Evolutionary conservation across 805 yeast genomes (phyloP).

Genomic region (Barnettozyma siamensis): DNA sequence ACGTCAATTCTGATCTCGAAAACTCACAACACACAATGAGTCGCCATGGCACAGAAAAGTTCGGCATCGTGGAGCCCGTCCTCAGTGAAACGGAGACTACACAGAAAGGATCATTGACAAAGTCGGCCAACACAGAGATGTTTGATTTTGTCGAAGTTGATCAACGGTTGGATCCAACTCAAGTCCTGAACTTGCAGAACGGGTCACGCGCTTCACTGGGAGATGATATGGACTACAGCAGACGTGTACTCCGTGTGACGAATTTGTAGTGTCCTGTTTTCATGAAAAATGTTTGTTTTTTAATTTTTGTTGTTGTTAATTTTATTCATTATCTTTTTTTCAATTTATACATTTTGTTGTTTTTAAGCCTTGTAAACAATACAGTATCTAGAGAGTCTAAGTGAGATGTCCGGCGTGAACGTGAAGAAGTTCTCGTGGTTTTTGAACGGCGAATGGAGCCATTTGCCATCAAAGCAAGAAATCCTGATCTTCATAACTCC

Average conservation of each 20-base stretch:
- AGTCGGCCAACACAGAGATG: not conserved
- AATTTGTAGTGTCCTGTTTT: conserved; percentile 25
- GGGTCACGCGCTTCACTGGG: conserved; percentile 42
- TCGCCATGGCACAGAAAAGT: conserved; percentile 2
- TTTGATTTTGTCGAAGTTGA: conserved; percentile 38
- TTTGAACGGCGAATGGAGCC: conserved; percentile 18
- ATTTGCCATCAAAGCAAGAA: conserved; percentile 22
- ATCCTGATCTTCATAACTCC: conserved; percentile 10
- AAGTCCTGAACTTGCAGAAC: conserved; percentile 41
- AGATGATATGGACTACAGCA: conserved; percentile 53
- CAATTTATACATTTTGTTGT: not conserved
- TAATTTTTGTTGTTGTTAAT: too few relatives aligned
- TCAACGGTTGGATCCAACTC: conserved; percentile 55
- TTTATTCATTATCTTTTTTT: not conserved
- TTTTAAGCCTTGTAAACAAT: too few relatives aligned
- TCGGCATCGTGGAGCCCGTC: not conserved
- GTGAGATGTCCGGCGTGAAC: not conserved
- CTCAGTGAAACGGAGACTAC: not conserved
- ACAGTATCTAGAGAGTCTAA: too few relatives aligned
- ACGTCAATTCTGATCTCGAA: conserved; percentile 12
- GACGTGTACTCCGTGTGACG: conserved; percentile 50
- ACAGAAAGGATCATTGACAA: not conserved
- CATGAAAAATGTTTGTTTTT: too few relatives aligned
- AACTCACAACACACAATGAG: conserved; percentile 4
- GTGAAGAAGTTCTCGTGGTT: conserved; percentile 21